These are phyloP conservation scores for Fulvia fulva DNA, from an alignment of 2,329 filamentous ascomycete genomes.

Conservation along the genomic window DNA sequence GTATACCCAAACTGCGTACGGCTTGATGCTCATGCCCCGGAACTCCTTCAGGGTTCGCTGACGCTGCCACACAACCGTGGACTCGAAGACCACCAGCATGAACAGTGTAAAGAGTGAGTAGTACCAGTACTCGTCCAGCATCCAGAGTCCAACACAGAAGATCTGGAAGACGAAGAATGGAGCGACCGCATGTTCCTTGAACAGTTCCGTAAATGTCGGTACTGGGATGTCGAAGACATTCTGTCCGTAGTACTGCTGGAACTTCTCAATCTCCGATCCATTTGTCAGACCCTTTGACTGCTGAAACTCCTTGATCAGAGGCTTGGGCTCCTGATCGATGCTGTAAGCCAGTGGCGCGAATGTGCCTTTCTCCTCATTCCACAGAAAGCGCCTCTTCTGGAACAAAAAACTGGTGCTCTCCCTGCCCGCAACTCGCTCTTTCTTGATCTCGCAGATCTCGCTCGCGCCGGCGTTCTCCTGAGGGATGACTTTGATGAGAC, in stretches of 20 bases:
- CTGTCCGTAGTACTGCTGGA: slow-evolving; percentile 89
- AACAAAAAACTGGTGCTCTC: slow-evolving; percentile 84
- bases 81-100: slow-evolving; percentile 97
- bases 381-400: slow-evolving; percentile 95
- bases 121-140: slow-evolving; percentile 99
- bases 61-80: slow-evolving; percentile 97
- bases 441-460: slow-evolving; percentile 78
- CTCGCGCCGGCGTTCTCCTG: slow-evolving; percentile 81
- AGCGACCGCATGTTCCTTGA: slow-evolving; percentile 96
- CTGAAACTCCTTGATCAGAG: slow-evolving; percentile 73
- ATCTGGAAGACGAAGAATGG: slow-evolving; percentile 99
- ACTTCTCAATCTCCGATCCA: slow-evolving; percentile 68
- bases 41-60: slow-evolving; percentile 95
- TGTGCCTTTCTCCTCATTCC: slow-evolving; percentile 63
- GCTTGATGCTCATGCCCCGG: slow-evolving; percentile 98
- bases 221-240: slow-evolving; percentile 98
- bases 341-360: slow-evolving; percentile 80
- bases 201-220: slow-evolving; percentile 89
- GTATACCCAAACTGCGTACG: slow-evolving; percentile 90
- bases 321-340: slow-evolving; percentile 82
- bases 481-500: slow-evolving; percentile 89
- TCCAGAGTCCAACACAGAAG: slow-evolving; percentile 97
- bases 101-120: slow-evolving; percentile 98
- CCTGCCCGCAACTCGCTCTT: slow-evolving; percentile 73
- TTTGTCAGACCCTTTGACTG: slow-evolving; percentile 69